Base-by-base conservation (phyloP, 2,329 filamentous ascomycete species). In the Trichophyton rubrum region DNA sequence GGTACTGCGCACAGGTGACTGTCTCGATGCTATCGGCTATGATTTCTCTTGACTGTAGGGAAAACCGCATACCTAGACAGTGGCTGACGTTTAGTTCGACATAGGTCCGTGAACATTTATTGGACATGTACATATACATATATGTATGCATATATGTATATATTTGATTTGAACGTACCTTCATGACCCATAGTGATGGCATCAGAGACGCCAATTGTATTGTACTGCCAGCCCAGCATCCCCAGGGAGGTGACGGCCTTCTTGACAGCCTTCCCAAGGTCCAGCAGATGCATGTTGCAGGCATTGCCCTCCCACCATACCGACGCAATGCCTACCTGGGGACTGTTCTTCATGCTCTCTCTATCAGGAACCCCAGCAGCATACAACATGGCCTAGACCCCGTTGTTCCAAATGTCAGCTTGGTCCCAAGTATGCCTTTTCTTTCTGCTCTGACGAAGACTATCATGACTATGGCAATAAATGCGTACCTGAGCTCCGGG, bases 301-400 rank as follows among this genome's bases (percentile, higher is more conserved):
- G 92, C 89, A 71, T 96, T 96, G 30, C 92, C 92, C 75, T 96
- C 90, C 91, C 91, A 97, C 91, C 91, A 96, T 3, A 96, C 89
- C 3, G 88, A 90, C 6, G 90, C 87, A 69, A 96, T 84, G 61
- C 92, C 92, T 27, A 97, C 88, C 65, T 97, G 92, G 11, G 92
- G 89, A 59, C 88, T 87, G 61, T 82, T 92, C 75, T 92, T 91
- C 89, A 97, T 95, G 69, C 86, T 84, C 60, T 93, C 80, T 68
- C 84, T 81, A 70, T 90, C 83, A 1, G 90, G 89, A 38, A 97
- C 88, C 24, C 92, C 92, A 7, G 92, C 90, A 13, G 88, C 91
- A 74, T 95, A 97, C 22, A 97, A 82, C 92, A 96, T 96, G 47
- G 92, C 90, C 87, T 91, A 66, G n/a, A 45, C 7, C 60, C 38